Evolutionary conservation across 2,329 filamentous ascomycete genomes (phyloP), one percentile per base, ranked within the genome.

Genomic region (Diplodia scrobiculata): DNA sequence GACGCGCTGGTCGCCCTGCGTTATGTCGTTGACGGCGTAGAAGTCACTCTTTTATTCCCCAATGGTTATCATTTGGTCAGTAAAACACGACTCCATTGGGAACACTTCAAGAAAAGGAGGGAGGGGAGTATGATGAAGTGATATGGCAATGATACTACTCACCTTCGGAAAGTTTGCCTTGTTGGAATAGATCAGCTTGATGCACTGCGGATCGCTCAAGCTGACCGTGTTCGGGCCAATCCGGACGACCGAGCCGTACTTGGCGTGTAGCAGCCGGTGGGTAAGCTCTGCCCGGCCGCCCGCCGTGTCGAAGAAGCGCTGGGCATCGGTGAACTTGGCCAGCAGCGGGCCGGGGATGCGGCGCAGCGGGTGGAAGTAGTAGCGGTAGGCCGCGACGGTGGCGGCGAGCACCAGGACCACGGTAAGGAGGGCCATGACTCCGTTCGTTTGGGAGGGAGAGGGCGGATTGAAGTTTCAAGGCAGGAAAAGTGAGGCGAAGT

Each of bases 151-250:
- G 17, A 6, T 19, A 17, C 9, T 7, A 67, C 69, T 48, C 52
- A 72, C 73, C 71, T 76, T 76, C 19, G 72, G 25, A 60, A 74
- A 76, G 4, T 72, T 75, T 41, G 73, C 73, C 62, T 73, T 70
- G 19, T 71, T 74, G 9, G 71, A 72, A 68, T 76, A 76, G 62
- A 76, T 74, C 0, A 69, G 72, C 69, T 75, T 75, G 67, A 75
- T 69, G n/a, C 74, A 69, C 53, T 65, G 67, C 5, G 71, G 68
- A 66, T 76, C 73, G 11, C 71, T 70, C 48, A 76, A 34, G 64
- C 73, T 73, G 64, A 76, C 72, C 21, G 70, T 71, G 34, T 72
- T 75, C 13, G 74, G 73, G 1, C 73, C 74, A 41, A 76, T 65
- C 9, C 72, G 70, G 21, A 76, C 73, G 10, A 72, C 67, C 62